Conservation (phyloP, 352 stramenopile species). For the Aphanomyces stellatus region DNA sequence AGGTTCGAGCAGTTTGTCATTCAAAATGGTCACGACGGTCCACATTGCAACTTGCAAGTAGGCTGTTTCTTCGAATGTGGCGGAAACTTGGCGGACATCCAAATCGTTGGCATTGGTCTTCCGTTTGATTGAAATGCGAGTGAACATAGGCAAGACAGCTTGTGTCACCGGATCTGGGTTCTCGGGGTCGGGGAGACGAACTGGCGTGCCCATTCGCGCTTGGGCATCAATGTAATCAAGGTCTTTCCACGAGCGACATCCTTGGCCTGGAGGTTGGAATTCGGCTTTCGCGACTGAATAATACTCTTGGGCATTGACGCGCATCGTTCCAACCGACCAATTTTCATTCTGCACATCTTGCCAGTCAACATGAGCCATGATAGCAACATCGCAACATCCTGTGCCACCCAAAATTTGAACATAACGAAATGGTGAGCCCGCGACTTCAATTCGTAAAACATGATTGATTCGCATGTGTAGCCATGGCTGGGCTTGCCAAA, state of each 20-base stretch:
- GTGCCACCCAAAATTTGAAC: conserved; percentile 19
- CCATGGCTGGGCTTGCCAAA: conserved; percentile 15
- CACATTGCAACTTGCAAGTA: conserved; percentile 20
- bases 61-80: conserved; percentile 12
- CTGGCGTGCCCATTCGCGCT: neutral
- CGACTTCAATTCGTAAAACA: conserved; percentile 14
- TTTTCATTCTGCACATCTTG: conserved; percentile 19
- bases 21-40: conserved; percentile 9
- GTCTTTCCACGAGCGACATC: conserved; percentile 20
- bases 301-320: conserved; percentile 1
- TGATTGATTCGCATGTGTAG: conserved; percentile 22
- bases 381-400: conserved; percentile 14
- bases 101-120: conserved; percentile 11
- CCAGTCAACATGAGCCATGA: conserved; percentile 17
- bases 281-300: conserved; percentile 19
- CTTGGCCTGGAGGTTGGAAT: conserved; percentile 15
- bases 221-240: conserved; percentile 20
- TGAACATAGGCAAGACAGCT: conserved; percentile 13
- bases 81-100: conserved; percentile 16
- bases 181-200: conserved; percentile 2
- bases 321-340: conserved; percentile 15
- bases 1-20: conserved; percentile 1
- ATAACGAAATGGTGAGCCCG: conserved; percentile 6
- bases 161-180: conserved; percentile 15
- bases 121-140: conserved; percentile 19